These are phyloP conservation scores for Rhododendron kiyosumense DNA, from an alignment of 148 eudicot genomes.

Conservation along the genomic window DNA sequence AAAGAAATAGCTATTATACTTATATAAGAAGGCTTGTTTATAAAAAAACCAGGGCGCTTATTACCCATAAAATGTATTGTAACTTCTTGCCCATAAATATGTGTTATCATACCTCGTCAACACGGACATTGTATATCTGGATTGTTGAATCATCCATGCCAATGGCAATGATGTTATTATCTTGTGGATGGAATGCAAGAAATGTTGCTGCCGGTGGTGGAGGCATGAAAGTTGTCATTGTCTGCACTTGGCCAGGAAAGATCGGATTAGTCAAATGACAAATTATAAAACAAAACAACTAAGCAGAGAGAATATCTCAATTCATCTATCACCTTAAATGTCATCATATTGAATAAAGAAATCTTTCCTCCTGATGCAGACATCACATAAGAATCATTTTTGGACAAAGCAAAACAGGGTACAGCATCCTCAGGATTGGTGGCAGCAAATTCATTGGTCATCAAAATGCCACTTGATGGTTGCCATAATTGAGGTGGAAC, in stretches of 20 bases:
- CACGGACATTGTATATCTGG: conserved; percentile 88
- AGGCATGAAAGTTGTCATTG: conserved; percentile 85
- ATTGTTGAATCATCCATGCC: conserved; percentile 95
- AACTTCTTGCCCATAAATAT: neutral
- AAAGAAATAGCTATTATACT: neutral
- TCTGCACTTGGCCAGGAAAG: conserved; percentile 47
- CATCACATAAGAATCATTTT: conserved; percentile 89
- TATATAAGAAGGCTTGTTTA: neutral
- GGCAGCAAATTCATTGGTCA: conserved; percentile 77
- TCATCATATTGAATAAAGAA: conserved; percentile 84
- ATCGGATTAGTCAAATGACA: neutral
- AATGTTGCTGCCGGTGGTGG: conserved; percentile 96
- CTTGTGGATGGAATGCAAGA: conserved; percentile 89
- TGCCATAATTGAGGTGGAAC: conserved; percentile 82
- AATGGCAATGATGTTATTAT: conserved; percentile 91
- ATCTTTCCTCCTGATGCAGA: conserved; percentile 93
- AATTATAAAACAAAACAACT: neutral
- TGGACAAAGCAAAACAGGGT: conserved; percentile 90
- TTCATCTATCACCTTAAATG: conserved; percentile 62
- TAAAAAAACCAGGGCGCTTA: neutral
- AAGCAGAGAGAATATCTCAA: neutral
- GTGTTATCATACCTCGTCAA: conserved; percentile 60
- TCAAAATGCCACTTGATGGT: conserved; percentile 74
- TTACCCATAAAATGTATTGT: neutral
- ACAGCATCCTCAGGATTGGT: conserved; percentile 62